Evolutionary conservation across 2,329 filamentous ascomycete genomes (phyloP).

Genomic region (Lecanicillium sp.): DNA sequence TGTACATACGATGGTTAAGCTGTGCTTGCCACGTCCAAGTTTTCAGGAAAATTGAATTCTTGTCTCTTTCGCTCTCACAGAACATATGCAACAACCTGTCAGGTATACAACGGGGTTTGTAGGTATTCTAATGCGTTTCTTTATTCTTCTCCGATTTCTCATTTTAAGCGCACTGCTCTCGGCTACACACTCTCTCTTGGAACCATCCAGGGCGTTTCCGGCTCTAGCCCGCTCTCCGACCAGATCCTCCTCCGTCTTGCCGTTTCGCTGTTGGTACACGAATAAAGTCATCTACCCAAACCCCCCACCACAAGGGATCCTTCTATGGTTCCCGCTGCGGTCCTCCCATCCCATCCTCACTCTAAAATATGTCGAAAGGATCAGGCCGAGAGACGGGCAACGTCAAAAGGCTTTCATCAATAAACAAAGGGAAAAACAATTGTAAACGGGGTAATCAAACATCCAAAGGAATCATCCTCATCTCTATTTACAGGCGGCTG

Average conservation of each 20-base stretch:
- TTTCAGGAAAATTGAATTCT: not conserved
- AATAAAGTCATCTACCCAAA: slow-evolving; percentile 13
- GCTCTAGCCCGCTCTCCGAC: slow-evolving; percentile 2
- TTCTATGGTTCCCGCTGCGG: not conserved
- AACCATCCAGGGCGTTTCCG: not conserved
- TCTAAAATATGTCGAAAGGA: not conserved
- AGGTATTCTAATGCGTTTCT: slow-evolving; percentile 12
- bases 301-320: not conserved
- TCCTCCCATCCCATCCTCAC: not conserved
- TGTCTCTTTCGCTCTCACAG: too few species aligned
- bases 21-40: slow-evolving; percentile 3
- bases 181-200: not conserved
- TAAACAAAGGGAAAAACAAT: slow-evolving; percentile 9
- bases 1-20: slow-evolving; percentile 1
- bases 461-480: slow-evolving; percentile 8
- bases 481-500: slow-evolving; percentile 46
- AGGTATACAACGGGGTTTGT: too few species aligned
- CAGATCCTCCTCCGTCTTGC: slow-evolving; percentile 5
- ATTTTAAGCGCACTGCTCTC: slow-evolving; percentile 3
- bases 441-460: slow-evolving; percentile 12
- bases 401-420: slow-evolving; percentile 2
- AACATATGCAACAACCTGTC: too few species aligned
- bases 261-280: slow-evolving; percentile 12
- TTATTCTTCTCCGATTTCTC: slow-evolving; percentile 4
- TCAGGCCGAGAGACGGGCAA: not conserved